Percentiles rank a stretch among this genome's conserved stretches.
phyloP scores from a whole-genome alignment of 1,139 yeast genomes.

The Geotrichum macrosporum region DNA sequence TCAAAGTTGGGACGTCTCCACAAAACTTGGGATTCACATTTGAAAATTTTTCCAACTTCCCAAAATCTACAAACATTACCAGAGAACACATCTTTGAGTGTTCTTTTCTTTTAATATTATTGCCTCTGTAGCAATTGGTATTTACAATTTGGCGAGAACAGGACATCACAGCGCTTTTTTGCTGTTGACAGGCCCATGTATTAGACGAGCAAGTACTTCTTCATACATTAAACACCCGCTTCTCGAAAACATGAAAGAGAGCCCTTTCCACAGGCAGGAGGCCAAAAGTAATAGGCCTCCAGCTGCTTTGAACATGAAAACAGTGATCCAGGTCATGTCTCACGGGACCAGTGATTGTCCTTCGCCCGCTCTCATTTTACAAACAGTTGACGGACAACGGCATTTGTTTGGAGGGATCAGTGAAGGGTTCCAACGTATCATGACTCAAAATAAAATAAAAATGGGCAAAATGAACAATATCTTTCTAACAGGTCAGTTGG shows the following conservation, averaged over 20 bases:
- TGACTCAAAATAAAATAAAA: conserved; percentile 41
- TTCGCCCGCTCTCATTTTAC: conserved; percentile 57
- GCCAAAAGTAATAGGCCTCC: conserved; percentile 1
- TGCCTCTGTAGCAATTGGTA: conserved; percentile 5
- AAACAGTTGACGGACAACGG: conserved; percentile 48
- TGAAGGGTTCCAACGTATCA: conserved; percentile 79
- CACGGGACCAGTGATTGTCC: conserved; percentile 59
- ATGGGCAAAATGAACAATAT: conserved; percentile 52
- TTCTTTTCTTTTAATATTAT: background rate
- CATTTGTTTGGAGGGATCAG: conserved; percentile 76
- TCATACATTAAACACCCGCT: background rate
- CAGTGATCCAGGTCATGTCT: conserved; percentile 38
- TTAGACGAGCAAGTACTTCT: background rate
- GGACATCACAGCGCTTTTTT: conserved; percentile 8
- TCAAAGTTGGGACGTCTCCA: background rate
- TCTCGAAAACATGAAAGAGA: conserved; percentile 1
- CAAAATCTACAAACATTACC: background rate
- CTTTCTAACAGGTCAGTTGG: conserved; percentile 68
- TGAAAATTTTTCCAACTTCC: background rate
- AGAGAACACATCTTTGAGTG: background rate
- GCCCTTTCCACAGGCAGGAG: conserved; percentile 3
- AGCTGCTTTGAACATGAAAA: conserved; percentile 25
- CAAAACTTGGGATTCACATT: background rate
- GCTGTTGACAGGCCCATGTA: conserved; percentile 12
- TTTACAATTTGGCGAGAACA: background rate